Conservation (phyloP, 164 flowering plant species). For the Santalum album region DNA sequence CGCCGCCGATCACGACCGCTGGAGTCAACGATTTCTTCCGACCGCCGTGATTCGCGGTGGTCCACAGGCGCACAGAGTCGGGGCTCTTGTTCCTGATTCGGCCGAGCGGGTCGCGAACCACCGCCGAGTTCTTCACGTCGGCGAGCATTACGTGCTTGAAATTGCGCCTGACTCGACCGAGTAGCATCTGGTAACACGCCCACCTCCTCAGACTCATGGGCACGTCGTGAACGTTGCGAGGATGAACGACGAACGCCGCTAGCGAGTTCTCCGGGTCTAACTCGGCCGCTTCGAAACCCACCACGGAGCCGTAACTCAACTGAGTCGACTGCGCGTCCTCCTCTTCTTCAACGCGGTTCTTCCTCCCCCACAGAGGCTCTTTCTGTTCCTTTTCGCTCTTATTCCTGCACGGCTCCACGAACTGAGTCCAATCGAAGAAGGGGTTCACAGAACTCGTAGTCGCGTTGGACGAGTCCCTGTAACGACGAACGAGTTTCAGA, state of each 20-base stretch:
- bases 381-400: conserved; percentile 20
- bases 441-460: conserved; percentile 2
- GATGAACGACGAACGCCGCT: conserved; percentile 58
- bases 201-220: conserved; percentile 68
- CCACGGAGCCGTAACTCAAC: conserved; percentile 68
- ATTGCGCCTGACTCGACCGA: conserved; percentile 63
- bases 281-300: conserved; percentile 65
- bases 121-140: conserved; percentile 32
- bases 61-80: conserved; percentile 33
- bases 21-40: conserved; percentile 25
- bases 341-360: conserved; percentile 11
- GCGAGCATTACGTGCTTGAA: conserved; percentile 65
- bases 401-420: conserved; percentile 11
- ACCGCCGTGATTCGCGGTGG: conserved; percentile 7
- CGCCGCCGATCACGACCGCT: conserved; percentile 56
- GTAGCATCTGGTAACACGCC: conserved; percentile 84
- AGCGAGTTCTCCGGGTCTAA: conserved; percentile 81
- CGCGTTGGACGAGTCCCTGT: conserved; percentile 8
- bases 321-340: conserved; percentile 8
- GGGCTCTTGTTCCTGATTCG: conserved; percentile 41
- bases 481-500: conserved; percentile 25
- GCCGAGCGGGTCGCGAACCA: conserved; percentile 52
- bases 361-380: conserved; percentile 68
- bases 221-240: too few species aligned
- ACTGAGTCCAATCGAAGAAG: conserved; percentile 30